A percentile compares a stretch with the other conserved stretches of the same genome.
Conservation (phyloP, 495 filamentous ascomycete species). For the Aspergillus campestris region DNA sequence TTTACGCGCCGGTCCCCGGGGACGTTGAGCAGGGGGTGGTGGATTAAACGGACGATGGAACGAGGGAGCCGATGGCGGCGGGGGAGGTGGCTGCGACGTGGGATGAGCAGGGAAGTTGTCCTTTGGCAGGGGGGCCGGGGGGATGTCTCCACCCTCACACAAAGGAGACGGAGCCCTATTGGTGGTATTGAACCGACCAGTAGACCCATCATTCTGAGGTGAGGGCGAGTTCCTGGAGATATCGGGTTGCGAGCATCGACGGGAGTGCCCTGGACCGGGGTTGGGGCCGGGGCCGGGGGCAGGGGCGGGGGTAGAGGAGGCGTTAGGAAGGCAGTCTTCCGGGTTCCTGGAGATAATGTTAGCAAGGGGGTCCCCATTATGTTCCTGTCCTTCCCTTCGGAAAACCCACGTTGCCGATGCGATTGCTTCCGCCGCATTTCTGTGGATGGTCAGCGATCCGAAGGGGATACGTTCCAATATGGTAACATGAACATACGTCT, state of each 20-base stretch:
- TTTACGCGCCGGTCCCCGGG: conserved; percentile 41
- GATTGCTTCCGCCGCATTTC: conserved; percentile 36
- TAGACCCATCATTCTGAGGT: conserved; percentile 17
- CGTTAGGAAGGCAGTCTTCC: conserved; percentile 31
- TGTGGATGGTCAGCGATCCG: conserved; percentile 10
- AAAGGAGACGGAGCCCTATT: conserved; percentile 17
- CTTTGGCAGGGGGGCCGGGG: conserved; percentile 17
- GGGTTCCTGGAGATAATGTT: conserved; percentile 23
- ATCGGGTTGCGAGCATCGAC: conserved; percentile 34
- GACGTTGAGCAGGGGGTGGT: conserved; percentile 18
- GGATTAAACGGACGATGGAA: conserved; percentile 26
- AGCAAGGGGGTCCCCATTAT: conserved; percentile 2
- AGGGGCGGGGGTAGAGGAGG: conserved; percentile 12
- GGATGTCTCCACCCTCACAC: conserved; percentile 20
- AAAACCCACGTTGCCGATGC: conserved; percentile 26
- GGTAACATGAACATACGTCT: conserved; percentile 37
- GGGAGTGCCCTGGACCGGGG: conserved; percentile 16
- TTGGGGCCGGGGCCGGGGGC: not conserved
- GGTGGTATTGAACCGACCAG: conserved; percentile 14
- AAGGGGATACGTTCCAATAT: not conserved
- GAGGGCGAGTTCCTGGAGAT: conserved; percentile 22
- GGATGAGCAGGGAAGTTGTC: conserved; percentile 7
- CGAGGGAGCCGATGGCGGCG: conserved; percentile 25
- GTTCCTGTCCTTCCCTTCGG: not conserved
- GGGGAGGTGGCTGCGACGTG: conserved; percentile 19